A percentile compares a stretch with the other conserved stretches of the same genome.
Evolutionary conservation across 495 filamentous ascomycete genomes (phyloP).

Genomic region (Parathielavia hyrcaniae): DNA sequence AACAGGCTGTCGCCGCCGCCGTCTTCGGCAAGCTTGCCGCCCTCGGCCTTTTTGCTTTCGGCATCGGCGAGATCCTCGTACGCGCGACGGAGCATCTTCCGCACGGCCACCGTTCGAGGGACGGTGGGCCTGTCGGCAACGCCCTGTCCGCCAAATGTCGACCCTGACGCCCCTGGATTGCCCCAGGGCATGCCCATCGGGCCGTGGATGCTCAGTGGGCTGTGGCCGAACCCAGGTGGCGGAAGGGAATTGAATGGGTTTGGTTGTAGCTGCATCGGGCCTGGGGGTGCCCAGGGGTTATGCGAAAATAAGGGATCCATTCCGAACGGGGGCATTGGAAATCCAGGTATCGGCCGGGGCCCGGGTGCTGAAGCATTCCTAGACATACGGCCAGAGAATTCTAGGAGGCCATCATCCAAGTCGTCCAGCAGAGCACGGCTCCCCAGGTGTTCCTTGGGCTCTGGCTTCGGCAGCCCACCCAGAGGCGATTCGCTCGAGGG

Average conservation of each 20-base stretch:
- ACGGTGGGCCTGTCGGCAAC: slow-evolving; percentile 27
- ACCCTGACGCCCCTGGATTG: slow-evolving; percentile 13
- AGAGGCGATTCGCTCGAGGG: slow-evolving; percentile 40
- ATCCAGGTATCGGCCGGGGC: slow-evolving; percentile 22
- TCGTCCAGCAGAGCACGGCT: slow-evolving; percentile 91
- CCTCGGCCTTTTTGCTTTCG: slow-evolving; percentile 29
- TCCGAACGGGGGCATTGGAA: slow-evolving; percentile 25
- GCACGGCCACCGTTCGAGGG: slow-evolving; percentile 41
- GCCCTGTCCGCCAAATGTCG: slow-evolving; percentile 31
- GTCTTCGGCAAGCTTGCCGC: slow-evolving; percentile 25
- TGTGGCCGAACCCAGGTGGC: slow-evolving; percentile 24
- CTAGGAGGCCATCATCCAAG: slow-evolving; percentile 46
- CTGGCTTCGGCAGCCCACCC: slow-evolving; percentile 41
- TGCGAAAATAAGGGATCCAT: slow-evolving; percentile 25
- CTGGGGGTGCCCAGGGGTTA: slow-evolving; percentile 29
- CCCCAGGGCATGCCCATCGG: slow-evolving; percentile 28
- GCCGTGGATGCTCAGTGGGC: slow-evolving; percentile 11
- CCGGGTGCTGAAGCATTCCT: slow-evolving; percentile 21
- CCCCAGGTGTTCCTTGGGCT: slow-evolving; percentile 76
- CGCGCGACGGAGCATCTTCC: slow-evolving; percentile 45
- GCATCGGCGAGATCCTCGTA: slow-evolving; percentile 42
- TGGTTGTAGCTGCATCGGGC: slow-evolving; percentile 17
- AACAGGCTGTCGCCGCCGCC: slow-evolving; percentile 52
- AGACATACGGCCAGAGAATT: slow-evolving; percentile 15
- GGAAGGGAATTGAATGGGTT: slow-evolving; percentile 21